Conservation (phyloP, 805 yeast genomes). For the Starmerella cellae region DNA sequence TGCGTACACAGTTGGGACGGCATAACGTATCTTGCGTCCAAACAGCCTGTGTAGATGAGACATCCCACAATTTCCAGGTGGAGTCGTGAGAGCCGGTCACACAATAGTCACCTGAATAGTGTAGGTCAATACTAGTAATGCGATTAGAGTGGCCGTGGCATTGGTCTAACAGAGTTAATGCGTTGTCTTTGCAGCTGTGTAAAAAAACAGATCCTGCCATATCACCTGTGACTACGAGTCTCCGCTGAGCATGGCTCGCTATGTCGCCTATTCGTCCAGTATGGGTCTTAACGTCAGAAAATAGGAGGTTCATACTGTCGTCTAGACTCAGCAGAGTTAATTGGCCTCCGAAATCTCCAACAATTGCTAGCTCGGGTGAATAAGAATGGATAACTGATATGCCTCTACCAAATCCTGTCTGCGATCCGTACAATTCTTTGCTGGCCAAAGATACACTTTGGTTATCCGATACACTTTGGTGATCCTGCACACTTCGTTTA, state of each 20-base stretch:
- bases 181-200: neutral
- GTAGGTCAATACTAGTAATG: conserved; percentile 45
- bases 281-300: neutral
- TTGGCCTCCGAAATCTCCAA: neutral
- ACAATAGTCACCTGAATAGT: conserved; percentile 45
- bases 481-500: neutral
- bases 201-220: conserved; percentile 2
- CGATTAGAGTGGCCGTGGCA: conserved; percentile 2
- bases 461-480: neutral
- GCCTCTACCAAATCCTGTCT: conserved; percentile 1
- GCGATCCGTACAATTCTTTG: conserved; percentile 2
- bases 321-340: neutral
- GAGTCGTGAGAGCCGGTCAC: conserved; percentile 69
- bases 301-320: neutral
- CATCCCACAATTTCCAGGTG: conserved; percentile 86
- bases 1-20: conserved; percentile 45
- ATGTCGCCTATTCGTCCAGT: neutral
- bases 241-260: neutral
- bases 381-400: neutral
- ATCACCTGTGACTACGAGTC: neutral
- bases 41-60: conserved; percentile 33
- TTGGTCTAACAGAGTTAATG: neutral
- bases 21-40: no score
- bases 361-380: neutral
- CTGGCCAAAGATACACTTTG: neutral